Conservation (phyloP, 805 yeast species). For the Wickerhamomyces chaumierensis region DNA sequence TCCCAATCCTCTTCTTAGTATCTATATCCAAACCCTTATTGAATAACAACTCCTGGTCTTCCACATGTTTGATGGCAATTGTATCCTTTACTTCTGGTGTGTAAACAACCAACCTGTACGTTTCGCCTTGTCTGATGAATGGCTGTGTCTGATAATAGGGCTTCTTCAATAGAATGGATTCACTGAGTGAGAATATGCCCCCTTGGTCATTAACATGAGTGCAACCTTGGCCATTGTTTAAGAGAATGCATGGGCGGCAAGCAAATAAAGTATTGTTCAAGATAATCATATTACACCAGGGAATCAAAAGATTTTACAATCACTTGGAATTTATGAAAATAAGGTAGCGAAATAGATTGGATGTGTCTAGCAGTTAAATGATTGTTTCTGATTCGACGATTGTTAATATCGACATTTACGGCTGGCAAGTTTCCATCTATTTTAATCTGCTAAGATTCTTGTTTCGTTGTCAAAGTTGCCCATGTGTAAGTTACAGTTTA, state of each 20-base stretch:
- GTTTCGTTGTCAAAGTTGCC: no score
- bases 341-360: no score
- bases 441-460: no score
- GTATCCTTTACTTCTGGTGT: slow-evolving; percentile 2
- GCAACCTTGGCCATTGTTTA: slow-evolving; percentile 4
- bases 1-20: slow-evolving; percentile 3
- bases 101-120: background rate
- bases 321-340: no score
- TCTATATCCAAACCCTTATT: slow-evolving; percentile 6
- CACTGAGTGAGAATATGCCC: background rate
- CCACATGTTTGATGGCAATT: slow-evolving; percentile 2
- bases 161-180: slow-evolving; percentile 1
- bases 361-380: no score
- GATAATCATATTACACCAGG: slow-evolving; percentile 5
- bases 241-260: slow-evolving; percentile 3
- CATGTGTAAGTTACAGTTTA: no score
- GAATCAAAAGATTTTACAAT: no score
- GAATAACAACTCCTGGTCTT: slow-evolving; percentile 8
- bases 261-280: slow-evolving; percentile 4
- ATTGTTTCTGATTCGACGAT: no score
- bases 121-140: background rate
- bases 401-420: no score
- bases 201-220: background rate
- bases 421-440: no score
- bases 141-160: slow-evolving; percentile 1